These are phyloP conservation scores for Phytophthora gonapodyides DNA, from an alignment of 352 stramenopile genomes.

Conservation along the genomic window DNA sequence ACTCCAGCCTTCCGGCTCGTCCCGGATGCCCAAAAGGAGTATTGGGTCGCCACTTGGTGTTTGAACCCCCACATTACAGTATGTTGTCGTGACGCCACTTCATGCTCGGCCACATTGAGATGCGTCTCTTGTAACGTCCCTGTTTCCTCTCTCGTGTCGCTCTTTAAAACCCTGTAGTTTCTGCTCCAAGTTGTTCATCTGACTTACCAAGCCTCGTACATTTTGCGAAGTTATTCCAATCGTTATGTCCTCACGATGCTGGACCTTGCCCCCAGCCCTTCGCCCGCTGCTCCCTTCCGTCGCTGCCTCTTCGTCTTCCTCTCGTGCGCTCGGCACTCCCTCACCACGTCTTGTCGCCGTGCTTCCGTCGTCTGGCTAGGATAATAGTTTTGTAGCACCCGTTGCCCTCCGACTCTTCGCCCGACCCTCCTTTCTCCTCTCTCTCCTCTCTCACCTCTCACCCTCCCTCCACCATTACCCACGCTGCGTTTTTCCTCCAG, in stretches of 20 bases:
- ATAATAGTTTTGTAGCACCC: too few relatives aligned
- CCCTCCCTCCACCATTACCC: too few relatives aligned
- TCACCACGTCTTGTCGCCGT: too few relatives aligned
- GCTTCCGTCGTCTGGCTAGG: too few relatives aligned
- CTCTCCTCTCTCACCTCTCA: too few relatives aligned
- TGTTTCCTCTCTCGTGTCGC: background rate
- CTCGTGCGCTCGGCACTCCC: too few relatives aligned
- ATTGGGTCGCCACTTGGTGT: background rate
- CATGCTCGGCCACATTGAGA: background rate
- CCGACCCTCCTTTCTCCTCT: too few relatives aligned
- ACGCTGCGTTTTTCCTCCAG: too few relatives aligned
- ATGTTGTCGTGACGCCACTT: background rate
- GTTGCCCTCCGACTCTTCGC: too few relatives aligned
- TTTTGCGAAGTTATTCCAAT: background rate
- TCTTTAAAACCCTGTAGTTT: slow-evolving; percentile 15
- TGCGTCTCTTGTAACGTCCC: slow-evolving; percentile 22
- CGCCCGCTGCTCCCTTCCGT: too few relatives aligned
- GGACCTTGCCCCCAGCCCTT: too few relatives aligned
- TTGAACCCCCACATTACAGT: slow-evolving; percentile 19
- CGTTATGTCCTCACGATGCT: slow-evolving; percentile 5
- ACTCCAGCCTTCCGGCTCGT: background rate
- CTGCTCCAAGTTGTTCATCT: background rate
- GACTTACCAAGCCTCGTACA: slow-evolving; percentile 2
- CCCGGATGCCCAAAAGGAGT: slow-evolving; percentile 9
- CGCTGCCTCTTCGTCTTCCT: too few relatives aligned